phyloP scores from a whole-genome alignment of 257 asterid genomes.

The Catharanthus roseus region DNA sequence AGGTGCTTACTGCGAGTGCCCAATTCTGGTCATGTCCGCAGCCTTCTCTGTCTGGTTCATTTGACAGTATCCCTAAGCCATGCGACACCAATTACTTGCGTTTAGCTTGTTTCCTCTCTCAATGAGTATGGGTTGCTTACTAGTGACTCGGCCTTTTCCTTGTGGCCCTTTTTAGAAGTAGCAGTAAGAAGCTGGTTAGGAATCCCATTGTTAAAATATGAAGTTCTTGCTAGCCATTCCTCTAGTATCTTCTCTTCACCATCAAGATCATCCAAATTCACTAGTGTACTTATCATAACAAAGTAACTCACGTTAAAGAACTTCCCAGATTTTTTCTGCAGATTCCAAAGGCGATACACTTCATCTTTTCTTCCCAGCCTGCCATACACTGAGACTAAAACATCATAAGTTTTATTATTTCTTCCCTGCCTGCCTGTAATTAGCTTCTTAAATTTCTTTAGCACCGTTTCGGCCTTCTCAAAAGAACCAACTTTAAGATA shows the following conservation, averaged over 20 bases:
- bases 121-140: constrained; percentile 19
- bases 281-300: constrained; percentile 29
- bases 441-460: constrained; percentile 33
- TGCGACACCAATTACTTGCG: constrained; percentile 36
- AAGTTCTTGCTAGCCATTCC: constrained; percentile 26
- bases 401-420: constrained; percentile 12
- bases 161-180: constrained; percentile 37
- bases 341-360: constrained; percentile 34
- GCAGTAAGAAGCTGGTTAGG: constrained; percentile 31
- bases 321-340: constrained; percentile 21
- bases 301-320: constrained; percentile 17
- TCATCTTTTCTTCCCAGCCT: constrained; percentile 37
- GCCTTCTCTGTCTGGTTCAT: constrained; percentile 39
- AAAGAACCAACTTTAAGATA: constrained; percentile 34
- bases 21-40: constrained; percentile 27
- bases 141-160: constrained; percentile 33
- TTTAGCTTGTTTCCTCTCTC: constrained; percentile 27
- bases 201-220: constrained; percentile 26
- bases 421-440: constrained; percentile 7
- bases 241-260: constrained; percentile 35
- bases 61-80: constrained; percentile 38
- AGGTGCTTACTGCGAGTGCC: constrained; percentile 16
- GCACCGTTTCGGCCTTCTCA: constrained; percentile 23
- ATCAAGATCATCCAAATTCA: constrained; percentile 41
- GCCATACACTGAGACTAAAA: constrained; percentile 35